Conservation (phyloP, 441 rosid species). For the Breynia disticha region DNA sequence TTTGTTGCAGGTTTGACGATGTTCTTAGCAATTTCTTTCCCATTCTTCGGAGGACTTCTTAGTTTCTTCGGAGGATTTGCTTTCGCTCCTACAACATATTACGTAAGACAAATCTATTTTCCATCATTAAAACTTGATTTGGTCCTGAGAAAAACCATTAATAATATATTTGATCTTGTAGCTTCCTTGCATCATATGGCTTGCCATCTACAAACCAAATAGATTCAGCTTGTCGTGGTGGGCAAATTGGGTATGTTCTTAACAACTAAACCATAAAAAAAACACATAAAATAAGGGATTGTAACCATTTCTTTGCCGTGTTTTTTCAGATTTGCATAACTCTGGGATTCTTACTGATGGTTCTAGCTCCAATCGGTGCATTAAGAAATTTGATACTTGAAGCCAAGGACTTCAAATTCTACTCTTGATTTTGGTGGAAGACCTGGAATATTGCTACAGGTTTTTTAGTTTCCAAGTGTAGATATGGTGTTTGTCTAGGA, state of each 20-base stretch:
- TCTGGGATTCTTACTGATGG: constrained; percentile 41
- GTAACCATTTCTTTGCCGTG: neutral
- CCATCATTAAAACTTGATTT: too few relatives aligned
- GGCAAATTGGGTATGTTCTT: constrained; percentile 46
- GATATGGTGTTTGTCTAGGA: too few relatives aligned
- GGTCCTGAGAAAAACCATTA: too few relatives aligned
- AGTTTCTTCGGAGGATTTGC: constrained; percentile 91
- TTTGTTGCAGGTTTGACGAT: constrained; percentile 49
- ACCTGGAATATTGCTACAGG: too few relatives aligned
- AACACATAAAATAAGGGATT: too few relatives aligned
- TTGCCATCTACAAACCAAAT: constrained; percentile 52
- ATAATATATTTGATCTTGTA: constrained; percentile 15
- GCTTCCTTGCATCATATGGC: constrained; percentile 85
- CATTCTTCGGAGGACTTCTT: constrained; percentile 73
- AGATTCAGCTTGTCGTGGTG: constrained; percentile 55
- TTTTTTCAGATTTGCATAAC: constrained; percentile 62
- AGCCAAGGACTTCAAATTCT: constrained; percentile 47
- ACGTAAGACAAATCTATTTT: constrained; percentile 29
- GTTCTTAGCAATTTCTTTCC: constrained; percentile 47
- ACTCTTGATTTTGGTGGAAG: constrained; percentile 27
- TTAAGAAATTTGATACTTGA: constrained; percentile 45
- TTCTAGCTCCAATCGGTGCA: constrained; percentile 62
- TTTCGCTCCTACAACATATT: constrained; percentile 73
- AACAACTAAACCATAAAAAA: too few relatives aligned
- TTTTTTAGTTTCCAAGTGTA: too few relatives aligned